phyloP scores from a whole-genome alignment of 805 yeast species.

The Lachancea sp. region DNA sequence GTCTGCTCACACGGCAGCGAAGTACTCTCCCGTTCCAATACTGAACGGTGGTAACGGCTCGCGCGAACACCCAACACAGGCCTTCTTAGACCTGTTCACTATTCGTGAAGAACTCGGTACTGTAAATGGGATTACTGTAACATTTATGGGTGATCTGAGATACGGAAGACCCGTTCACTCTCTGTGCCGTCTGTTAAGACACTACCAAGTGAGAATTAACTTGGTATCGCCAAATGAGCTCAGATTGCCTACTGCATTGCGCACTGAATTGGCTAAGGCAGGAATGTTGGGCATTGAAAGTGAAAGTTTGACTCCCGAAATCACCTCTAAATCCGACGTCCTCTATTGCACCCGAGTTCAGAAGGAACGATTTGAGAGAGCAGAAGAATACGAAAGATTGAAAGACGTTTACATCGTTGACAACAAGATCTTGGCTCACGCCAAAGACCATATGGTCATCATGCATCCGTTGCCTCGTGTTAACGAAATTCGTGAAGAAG shows the following conservation, averaged over 20 bases:
- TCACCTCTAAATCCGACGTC: constrained; percentile 87
- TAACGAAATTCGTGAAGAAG: constrained; percentile 94
- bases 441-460: constrained; percentile 97
- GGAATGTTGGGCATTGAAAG: constrained; percentile 72
- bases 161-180: constrained; percentile 99
- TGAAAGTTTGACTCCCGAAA: constrained; percentile 71
- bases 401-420: constrained; percentile 90
- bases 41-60: constrained; percentile 98
- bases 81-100: constrained; percentile 93
- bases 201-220: constrained; percentile 89
- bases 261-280: constrained; percentile 54
- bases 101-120: constrained; percentile 98
- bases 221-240: constrained; percentile 87
- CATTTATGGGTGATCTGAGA: constrained; percentile 98
- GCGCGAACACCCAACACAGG: constrained; percentile 98
- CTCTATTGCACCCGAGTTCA: constrained; percentile 97
- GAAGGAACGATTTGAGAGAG: constrained; percentile 84
- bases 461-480: constrained; percentile 99
- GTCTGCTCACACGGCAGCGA: constrained; percentile 90
- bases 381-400: constrained; percentile 73
- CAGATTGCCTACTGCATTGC: constrained; percentile 69
- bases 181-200: constrained; percentile 79
- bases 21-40: constrained; percentile 94
- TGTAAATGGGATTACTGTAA: constrained; percentile 94
- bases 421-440: constrained; percentile 81